Evolutionary conservation across 1,284 basidiomycete genomes (phyloP), one percentile per base, ranked within the genome.

Genomic region (Rhodotorula sp.): DNA sequence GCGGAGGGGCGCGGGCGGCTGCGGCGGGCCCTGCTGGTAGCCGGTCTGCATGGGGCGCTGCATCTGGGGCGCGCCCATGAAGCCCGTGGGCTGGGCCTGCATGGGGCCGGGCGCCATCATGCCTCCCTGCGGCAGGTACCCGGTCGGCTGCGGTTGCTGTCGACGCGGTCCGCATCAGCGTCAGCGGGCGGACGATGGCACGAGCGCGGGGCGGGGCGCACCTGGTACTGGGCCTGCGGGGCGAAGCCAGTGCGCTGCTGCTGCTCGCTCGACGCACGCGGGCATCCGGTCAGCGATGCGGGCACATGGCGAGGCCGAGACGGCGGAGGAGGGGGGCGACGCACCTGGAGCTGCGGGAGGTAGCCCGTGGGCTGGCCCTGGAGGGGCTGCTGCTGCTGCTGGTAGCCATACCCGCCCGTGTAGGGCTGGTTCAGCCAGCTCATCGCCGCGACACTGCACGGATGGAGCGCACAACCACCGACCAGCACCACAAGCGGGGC

Each of bases 1-100:
- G 16, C 57, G 61, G 50, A 67, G 88, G 17, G 83, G 83, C 78
- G 90, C 88, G 25, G 87, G 82, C 14, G 81, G 85, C 7, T 42
- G 54, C 2, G 49, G 44, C 13, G 9, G 25, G 34, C 34, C 59
- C 5, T 41, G 55, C 42, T 55, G 56, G 69, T 68, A 72, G 10
- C 71, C 74, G 7, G 74, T 77, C 8, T 52, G 45, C 74, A 72
- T 72, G 23, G 76, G 76, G 13, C 56, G 62, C 58, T 73, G 71
- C 63, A 72, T 56, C 50, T 57, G 54, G 16, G 61, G 61, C 21
- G 65, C 68, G 21, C 72, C 64, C 34, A 74, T 63, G 67, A 77
- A 79, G n/a, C 77, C 78, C 3, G 78, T 77, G 58, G 64, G 73
- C 73, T 66, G 77, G 21, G 62, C 63, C 55, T 71, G 75, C 58